Percentiles rank a stretch among this genome's conserved stretches.
Conservation (phyloP, 1,284 basidiomycete genomes). For the Hemileia vastatrix region DNA sequence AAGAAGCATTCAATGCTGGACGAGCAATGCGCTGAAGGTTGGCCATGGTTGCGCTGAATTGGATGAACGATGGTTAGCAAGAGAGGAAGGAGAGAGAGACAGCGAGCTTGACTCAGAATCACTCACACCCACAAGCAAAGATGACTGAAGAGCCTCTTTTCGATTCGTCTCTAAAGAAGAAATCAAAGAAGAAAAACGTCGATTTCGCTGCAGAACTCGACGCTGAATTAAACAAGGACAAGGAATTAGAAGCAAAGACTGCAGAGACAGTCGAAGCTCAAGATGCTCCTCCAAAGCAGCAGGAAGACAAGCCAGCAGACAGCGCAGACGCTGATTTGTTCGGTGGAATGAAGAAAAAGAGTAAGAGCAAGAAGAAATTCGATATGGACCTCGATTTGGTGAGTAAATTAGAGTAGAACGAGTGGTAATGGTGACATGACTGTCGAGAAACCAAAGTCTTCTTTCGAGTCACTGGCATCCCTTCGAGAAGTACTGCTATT, state of each 20-base stretch:
- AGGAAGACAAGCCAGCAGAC: constrained; percentile 52
- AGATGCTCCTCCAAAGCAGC: constrained; percentile 38
- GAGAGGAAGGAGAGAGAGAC: constrained; percentile 3
- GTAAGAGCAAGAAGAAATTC: constrained; percentile 74
- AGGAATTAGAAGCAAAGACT: constrained; percentile 34
- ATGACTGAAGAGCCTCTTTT: constrained; percentile 60
- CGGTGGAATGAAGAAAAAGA: constrained; percentile 81
- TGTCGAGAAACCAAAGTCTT: too few species aligned
- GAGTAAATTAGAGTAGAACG: constrained; percentile 18
- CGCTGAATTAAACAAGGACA: constrained; percentile 52
- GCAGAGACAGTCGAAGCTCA: constrained; percentile 44
- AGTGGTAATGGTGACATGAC: too few species aligned
- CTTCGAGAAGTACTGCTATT: too few species aligned
- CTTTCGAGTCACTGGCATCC: too few species aligned
- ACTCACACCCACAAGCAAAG: neutral
- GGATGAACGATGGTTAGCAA: constrained; percentile 46
- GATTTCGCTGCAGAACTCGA: constrained; percentile 70
- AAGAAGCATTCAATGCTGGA: constrained; percentile 53
- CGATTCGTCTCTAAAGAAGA: constrained; percentile 64
- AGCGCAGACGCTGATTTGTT: constrained; percentile 74
- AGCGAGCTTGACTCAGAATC: constrained; percentile 2
- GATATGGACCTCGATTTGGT: constrained; percentile 59
- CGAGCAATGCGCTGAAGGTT: constrained; percentile 49
- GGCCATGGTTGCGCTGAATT: constrained; percentile 59
- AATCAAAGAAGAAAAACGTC: constrained; percentile 72